These are phyloP conservation scores for Mentha longifolia DNA, from an alignment of 257 asterid species.

Conservation along the genomic window DNA sequence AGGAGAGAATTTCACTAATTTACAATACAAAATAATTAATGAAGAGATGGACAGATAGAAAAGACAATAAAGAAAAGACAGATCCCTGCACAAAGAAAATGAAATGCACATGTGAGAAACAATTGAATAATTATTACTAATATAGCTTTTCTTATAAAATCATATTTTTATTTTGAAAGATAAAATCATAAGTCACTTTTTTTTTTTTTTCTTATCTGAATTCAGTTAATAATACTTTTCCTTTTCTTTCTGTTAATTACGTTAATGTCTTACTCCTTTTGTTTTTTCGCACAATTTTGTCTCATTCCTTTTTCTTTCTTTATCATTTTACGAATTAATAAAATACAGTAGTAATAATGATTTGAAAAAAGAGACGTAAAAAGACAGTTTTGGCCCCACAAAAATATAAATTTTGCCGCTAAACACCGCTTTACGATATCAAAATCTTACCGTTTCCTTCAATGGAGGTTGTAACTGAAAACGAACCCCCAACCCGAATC, in stretches of 20 bases:
- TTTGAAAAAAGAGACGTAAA: no score
- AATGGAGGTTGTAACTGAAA: conserved; percentile 62
- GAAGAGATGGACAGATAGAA: not conserved
- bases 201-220: no score
- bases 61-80: not conserved
- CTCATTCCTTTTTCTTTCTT: no score
- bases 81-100: not conserved
- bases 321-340: no score
- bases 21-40: not conserved
- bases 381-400: not conserved
- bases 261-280: no score
- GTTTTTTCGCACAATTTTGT: not conserved
- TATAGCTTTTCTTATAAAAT: no score
- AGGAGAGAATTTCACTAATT: not conserved
- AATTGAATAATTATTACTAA: no score
- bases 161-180: no score
- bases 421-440: not conserved
- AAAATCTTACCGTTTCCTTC: not conserved
- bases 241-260: no score
- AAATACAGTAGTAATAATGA: no score
- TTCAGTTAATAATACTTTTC: no score
- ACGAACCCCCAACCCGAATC: conserved; percentile 45
- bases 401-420: not conserved
- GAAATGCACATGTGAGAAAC: conserved; percentile 10
- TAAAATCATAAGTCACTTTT: no score